phyloP scores from a whole-genome alignment of 345 rosid species.

The Populus davidiana region DNA sequence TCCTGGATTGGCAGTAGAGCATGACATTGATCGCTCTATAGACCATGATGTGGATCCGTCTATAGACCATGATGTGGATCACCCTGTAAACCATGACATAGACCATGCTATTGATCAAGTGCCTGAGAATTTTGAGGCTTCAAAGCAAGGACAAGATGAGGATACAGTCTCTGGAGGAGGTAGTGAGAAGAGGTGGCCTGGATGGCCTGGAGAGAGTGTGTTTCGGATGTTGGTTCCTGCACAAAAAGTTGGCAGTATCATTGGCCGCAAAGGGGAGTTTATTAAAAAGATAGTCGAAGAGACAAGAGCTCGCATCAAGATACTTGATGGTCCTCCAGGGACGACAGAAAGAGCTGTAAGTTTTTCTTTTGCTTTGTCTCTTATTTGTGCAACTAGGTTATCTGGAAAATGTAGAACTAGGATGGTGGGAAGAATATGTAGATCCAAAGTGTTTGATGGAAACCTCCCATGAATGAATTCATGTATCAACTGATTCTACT shows the following conservation, averaged over 20 bases:
- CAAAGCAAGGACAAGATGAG: constrained; percentile 15
- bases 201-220: constrained; percentile 99
- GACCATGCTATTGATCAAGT: constrained; percentile 8
- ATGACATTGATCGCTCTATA: not conserved
- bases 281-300: constrained; percentile 97
- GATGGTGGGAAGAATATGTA: constrained; percentile 11
- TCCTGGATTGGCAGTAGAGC: constrained; percentile 9
- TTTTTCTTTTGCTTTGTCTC: constrained; percentile 15
- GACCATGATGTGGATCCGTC: constrained; percentile 8
- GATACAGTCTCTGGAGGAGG: constrained; percentile 35
- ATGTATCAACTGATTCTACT: not conserved
- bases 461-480: not conserved
- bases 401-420: not conserved
- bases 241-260: constrained; percentile 95
- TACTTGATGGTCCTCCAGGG: constrained; percentile 99
- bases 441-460: constrained; percentile 3
- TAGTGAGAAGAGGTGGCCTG: constrained; percentile 96
- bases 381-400: constrained; percentile 5
- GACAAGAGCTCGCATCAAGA: constrained; percentile 95
- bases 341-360: constrained; percentile 99
- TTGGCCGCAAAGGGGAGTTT: constrained; percentile 96
- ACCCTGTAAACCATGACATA: not conserved
- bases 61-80: not conserved
- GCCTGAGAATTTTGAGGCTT: constrained; percentile 17
- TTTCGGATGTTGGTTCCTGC: constrained; percentile 98